Conservation (phyloP, 805 yeast genomes). For the Candida nemodendra region DNA sequence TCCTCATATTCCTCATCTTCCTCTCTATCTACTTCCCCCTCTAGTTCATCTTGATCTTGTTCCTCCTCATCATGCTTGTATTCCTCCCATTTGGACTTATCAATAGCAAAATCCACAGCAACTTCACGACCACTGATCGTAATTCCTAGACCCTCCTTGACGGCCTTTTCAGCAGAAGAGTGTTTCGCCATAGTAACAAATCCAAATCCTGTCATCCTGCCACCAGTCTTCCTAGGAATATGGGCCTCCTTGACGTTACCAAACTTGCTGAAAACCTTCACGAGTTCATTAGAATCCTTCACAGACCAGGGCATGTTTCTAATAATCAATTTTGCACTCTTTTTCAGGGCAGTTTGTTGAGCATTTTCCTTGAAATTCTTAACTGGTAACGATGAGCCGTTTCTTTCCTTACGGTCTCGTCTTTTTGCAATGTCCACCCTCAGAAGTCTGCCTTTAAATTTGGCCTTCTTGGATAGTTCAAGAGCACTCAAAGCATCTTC, state of each 20-base stretch:
- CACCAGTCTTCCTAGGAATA: conserved; percentile 85
- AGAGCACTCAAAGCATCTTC: conserved; percentile 83
- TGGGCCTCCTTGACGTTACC: conserved; percentile 88
- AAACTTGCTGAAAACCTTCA: conserved; percentile 65
- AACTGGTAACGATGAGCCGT: conserved; percentile 27
- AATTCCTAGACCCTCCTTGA: conserved; percentile 69
- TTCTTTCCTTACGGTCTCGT: conserved; percentile 67
- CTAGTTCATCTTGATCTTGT: conserved; percentile 36
- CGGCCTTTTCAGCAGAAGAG: conserved; percentile 75
- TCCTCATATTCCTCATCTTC: conserved; percentile 38
- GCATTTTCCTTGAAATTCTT: conserved; percentile 41
- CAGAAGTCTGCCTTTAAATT: conserved; percentile 63
- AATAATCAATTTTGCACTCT: conserved; percentile 82
- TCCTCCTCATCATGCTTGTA: conserved; percentile 44
- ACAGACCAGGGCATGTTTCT: conserved; percentile 97
- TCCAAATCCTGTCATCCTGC: conserved; percentile 92
- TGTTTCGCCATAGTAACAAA: conserved; percentile 87
- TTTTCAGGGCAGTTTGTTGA: conserved; percentile 30
- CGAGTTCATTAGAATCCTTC: conserved; percentile 69
- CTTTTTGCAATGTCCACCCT: conserved; percentile 88
- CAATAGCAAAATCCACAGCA: conserved; percentile 91
- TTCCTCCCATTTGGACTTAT: conserved; percentile 79
- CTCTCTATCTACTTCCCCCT: conserved; percentile 33
- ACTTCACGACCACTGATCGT: conserved; percentile 88
- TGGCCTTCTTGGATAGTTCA: conserved; percentile 59